Conservation (phyloP, 805 yeast species). For the Candida xiaguanensis region DNA sequence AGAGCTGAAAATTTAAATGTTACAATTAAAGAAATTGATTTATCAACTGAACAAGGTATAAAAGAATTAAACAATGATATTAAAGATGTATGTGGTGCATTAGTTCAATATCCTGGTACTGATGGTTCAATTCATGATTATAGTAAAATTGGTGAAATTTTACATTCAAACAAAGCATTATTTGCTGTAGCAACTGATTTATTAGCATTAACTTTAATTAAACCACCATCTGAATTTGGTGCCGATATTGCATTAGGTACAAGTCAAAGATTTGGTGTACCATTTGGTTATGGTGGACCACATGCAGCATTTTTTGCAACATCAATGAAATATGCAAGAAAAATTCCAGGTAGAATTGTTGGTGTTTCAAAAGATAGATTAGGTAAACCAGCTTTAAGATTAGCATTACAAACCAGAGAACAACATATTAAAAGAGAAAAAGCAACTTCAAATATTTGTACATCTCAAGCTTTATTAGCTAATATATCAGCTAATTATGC, state of each 20-base stretch:
- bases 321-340: conserved; percentile 73
- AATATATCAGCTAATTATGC: conserved; percentile 95
- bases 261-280: conserved; percentile 95
- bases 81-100: conserved; percentile 64
- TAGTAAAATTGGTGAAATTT: conserved; percentile 52
- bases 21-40: conserved; percentile 55
- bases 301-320: conserved; percentile 98
- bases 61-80: conserved; percentile 20
- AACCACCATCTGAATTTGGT: conserved; percentile 80
- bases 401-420: conserved; percentile 96
- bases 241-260: conserved; percentile 94
- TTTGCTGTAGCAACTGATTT: conserved; percentile 89
- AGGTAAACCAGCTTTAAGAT: conserved; percentile 83
- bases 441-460: conserved; percentile 97
- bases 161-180: conserved; percentile 71
- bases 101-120: conserved; percentile 89
- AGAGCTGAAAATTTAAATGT: conserved; percentile 77
- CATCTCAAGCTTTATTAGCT: conserved; percentile 95
- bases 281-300: conserved; percentile 98
- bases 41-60: conserved; percentile 39
- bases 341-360: conserved; percentile 94
- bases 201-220: conserved; percentile 78
- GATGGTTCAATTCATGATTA: conserved; percentile 64
- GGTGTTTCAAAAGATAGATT: conserved; percentile 91
- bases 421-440: conserved; percentile 97